Percentiles rank a stretch among this genome's conserved stretches.
These are phyloP conservation scores for Kwoniella sp. DNA, from an alignment of 768 basidiomycete species.

Conservation along the genomic window DNA sequence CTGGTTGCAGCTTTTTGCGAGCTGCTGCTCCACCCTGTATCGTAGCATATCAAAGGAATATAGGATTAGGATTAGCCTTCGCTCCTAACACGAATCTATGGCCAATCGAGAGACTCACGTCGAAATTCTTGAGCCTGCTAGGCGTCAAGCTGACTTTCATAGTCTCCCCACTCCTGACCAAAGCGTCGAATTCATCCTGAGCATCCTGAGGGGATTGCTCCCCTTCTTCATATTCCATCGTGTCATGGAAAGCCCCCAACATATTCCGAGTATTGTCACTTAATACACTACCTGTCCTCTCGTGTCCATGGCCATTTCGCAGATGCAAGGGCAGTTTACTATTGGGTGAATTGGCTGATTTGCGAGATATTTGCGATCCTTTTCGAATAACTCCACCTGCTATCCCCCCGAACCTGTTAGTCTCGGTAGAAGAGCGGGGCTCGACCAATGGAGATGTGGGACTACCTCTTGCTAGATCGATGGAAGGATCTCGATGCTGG, in stretches of 20 bases:
- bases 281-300: slow-evolving; percentile 35
- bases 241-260: slow-evolving; percentile 41
- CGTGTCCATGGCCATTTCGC: slow-evolving; percentile 21
- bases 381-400: slow-evolving; percentile 18
- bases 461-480: slow-evolving; percentile 4
- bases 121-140: slow-evolving; percentile 87
- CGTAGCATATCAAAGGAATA: no score
- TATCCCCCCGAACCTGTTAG: slow-evolving; percentile 17
- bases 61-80: no score
- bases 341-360: slow-evolving; percentile 8
- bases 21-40: neutral
- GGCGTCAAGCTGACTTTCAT: slow-evolving; percentile 96
- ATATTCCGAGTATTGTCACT: slow-evolving; percentile 37
- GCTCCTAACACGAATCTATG: no score
- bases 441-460: slow-evolving; percentile 5
- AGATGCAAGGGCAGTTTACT: slow-evolving; percentile 4
- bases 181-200: slow-evolving; percentile 83
- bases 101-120: no score
- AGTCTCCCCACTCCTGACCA: slow-evolving; percentile 84
- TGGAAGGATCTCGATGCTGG: slow-evolving; percentile 8
- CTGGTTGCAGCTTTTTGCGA: neutral
- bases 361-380: slow-evolving; percentile 14
- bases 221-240: slow-evolving; percentile 19
- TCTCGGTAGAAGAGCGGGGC: slow-evolving; percentile 15
- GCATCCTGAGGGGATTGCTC: slow-evolving; percentile 24